Evolutionary conservation across 2,329 filamentous ascomycete species (phyloP), one percentile per base, ranked within the genome.

Genomic region (Paracorniculantispora psalliotae): DNA sequence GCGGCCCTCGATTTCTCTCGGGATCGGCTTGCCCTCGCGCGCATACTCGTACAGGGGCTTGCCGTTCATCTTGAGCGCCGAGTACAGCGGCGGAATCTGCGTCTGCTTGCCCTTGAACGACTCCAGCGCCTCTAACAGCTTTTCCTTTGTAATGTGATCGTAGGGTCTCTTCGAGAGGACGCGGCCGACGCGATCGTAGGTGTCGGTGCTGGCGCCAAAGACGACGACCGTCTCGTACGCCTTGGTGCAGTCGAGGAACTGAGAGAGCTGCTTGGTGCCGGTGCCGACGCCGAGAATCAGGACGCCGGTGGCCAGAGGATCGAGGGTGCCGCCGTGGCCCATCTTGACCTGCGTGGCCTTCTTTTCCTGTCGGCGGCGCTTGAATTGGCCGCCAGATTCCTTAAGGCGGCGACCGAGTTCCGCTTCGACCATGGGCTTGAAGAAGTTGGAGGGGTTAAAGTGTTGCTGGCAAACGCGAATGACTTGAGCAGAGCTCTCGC

Each of bases 31-130:
- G 17, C 94, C 94, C 71, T 92, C 91, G 51, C 94, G 83, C 21
- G 94, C 94, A 73, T 97, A 97, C 75, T 99, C 92, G 71, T 99
- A 99, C 51, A 97, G 80, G 35, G 91, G 89, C 78, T 97, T 97
- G 2, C 94, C 94, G 65, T 97, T 85, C 73, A 97, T 91, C 72
- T 93, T 92, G 62, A 97, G 79, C 10, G 94, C 94, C 30, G 91
- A 96, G 74, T 92, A 99, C 21, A 99, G 84, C 6, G 93, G 93
- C 39, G 94, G 94, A 65, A 90, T 87, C 77, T 99, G 94, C 77
- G 90, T 87, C 67, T 91, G 91, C 66, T 88, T 88, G 17, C 94
- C 94, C 41, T 87, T 81, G 72, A 96, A 97, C 61, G 80, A 76
- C 5, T 79, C 80, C 59, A 97, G 75, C 17, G 88, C 90, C 69